Evolutionary conservation across 768 basidiomycete genomes (phyloP), one percentile per base, ranked within the genome.

Genomic region (Lanmaoa pseudosensibilis): DNA sequence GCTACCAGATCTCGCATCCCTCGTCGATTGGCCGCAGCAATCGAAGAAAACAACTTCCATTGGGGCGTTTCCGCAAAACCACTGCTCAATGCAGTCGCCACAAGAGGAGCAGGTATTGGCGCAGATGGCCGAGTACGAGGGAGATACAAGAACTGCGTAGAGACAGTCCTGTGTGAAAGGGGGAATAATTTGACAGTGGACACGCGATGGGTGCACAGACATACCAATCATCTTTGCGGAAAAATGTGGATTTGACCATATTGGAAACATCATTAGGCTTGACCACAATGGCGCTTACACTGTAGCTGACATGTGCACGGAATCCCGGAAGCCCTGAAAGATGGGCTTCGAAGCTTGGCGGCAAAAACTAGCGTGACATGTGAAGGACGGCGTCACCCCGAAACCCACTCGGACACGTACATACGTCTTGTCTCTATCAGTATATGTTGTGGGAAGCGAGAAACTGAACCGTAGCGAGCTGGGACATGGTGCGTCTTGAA

Each of bases 241-340:
- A 74, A 36, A 83, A 59, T 40, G 78, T 76, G 15, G 81, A 78
- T 65, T 82, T 88, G 25, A 83, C 75, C 15, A 76, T 65, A n/a
- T 75, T 75, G 56, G 56, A 69, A 33, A 74, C 77, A 23, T 72
- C 71, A 54, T 70, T 72, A 39, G 78, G 79, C 62, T 83, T 84
- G 56, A 77, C 72, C 25, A 83, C 77, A 25, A 76, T 72, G 1
- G 78, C 84, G 50, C 74, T 79, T 10, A 90, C 77, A 27, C 76
- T 77, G 65, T 91, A 92, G 25, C 81, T 80, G 50, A 88, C 82
- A 8, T 70, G 79, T 15, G 89, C 87, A 16, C 77, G 74, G 64
- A 91, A 90, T 1, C 89, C 90, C 11, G 89, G 89, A 8, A 90
- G 68, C 4, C 88, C 88, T 13, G 81, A 80, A 18, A 91, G 74